Evolutionary conservation across 768 basidiomycete genomes (phyloP), one percentile per base, ranked within the genome.

Genomic region (Nidula microcarpa): DNA sequence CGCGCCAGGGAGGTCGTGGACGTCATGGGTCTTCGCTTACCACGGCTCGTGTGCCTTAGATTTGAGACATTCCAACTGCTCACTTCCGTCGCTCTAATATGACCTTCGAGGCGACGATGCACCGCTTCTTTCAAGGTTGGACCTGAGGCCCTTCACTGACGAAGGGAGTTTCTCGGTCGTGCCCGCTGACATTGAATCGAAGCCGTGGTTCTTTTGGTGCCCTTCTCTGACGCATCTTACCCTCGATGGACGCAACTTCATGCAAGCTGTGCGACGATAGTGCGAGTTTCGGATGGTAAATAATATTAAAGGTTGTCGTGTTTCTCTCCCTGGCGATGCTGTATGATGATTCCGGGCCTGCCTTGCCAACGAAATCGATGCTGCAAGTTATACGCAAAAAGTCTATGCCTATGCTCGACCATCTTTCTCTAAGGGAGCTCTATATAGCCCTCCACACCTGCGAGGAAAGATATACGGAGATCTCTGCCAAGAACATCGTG

Each of bases 231-330:
- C 52, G 8, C 50, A 46, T 2, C 43, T 63, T 32, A 55, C 54
- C 13, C 50, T 63, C n/a, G 57, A 62, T 47, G 60, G 60, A 13
- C 53, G 57, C 9, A 63, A 63, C 45, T 60, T 63, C 45, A 43
- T 50, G 17, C 51, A 56, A 56, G 33, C 23, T 56, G 5, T 30
- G 23, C 23, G 23, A 30, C 23, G 23, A 30, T 30, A 4, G 23
- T 4, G 23, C 23, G 23, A 30, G 23, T 30, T 30, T 4, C 23
- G 23, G 23, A 30, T 30, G 23, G 23, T 4, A 30, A 30, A 30
- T 30, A 30, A 30, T 30, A 30, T 30, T 30, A 30, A 30, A 30
- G 23, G 3, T 3, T 30, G 23, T 30, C 23, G 23, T 4, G 23
- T 30, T 30, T 30, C 23, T 30, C 23, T 30, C 23, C 23, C 3